These are phyloP conservation scores for Arthrobotrys sinensis DNA, from an alignment of 2,329 filamentous ascomycete species.

Conservation along the genomic window DNA sequence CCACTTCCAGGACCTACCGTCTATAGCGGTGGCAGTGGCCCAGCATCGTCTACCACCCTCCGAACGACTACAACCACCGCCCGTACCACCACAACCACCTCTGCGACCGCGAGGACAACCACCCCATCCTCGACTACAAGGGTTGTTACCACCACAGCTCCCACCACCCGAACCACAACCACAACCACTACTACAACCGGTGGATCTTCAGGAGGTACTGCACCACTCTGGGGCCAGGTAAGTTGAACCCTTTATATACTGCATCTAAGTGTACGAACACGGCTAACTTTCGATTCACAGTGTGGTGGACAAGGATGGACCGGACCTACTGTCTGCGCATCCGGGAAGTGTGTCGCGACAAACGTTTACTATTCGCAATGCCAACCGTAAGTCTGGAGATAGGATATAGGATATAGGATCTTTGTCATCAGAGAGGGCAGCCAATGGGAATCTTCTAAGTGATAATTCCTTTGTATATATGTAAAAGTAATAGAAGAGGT, in stretches of 20 bases:
- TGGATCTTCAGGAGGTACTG: not conserved
- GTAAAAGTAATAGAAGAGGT: not conserved
- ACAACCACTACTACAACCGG: slow-evolving; percentile 24
- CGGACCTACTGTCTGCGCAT: slow-evolving; percentile 68
- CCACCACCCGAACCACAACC: slow-evolving; percentile 11
- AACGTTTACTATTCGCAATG: slow-evolving; percentile 71
- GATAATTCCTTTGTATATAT: slow-evolving; percentile 3
- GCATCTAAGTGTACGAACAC: not conserved
- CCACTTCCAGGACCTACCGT: slow-evolving; percentile 68
- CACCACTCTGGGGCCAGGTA: slow-evolving; percentile 43
- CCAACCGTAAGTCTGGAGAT: slow-evolving; percentile 36
- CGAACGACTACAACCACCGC: slow-evolving; percentile 13
- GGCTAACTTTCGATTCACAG: slow-evolving; percentile 64
- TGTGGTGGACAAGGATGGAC: slow-evolving; percentile 69
- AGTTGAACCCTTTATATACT: not conserved
- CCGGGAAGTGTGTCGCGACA: slow-evolving; percentile 67
- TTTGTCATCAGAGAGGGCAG: not conserved
- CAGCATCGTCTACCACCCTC: slow-evolving; percentile 21
- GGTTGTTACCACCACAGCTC: not conserved
- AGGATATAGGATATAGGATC: not conserved
- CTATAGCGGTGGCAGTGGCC: slow-evolving; percentile 39
- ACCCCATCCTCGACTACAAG: slow-evolving; percentile 11
- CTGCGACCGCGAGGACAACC: slow-evolving; percentile 20
- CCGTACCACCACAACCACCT: slow-evolving; percentile 15
- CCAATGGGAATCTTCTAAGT: not conserved